phyloP scores from a whole-genome alignment of 495 filamentous ascomycete species.

The Penicillium samsonianum region DNA sequence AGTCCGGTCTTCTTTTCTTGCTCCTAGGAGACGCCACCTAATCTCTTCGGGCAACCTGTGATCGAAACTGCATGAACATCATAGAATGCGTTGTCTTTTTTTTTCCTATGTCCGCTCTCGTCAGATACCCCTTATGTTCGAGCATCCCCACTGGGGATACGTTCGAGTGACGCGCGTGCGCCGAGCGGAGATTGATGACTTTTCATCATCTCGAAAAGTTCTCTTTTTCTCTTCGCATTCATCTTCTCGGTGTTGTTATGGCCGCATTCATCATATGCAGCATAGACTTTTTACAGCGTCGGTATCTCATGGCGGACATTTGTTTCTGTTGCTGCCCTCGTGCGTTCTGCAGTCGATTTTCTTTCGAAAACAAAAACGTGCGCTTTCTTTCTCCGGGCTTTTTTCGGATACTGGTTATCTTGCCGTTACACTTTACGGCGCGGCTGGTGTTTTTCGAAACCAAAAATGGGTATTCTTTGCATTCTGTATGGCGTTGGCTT shows the following conservation, averaged over 20 bases:
- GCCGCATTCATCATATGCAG: conserved; percentile 48
- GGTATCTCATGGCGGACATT: conserved; percentile 54
- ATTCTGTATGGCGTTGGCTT: conserved; percentile 56
- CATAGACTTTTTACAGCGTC: conserved; percentile 53
- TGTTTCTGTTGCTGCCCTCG: conserved; percentile 36
- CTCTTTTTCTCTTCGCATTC: conserved; percentile 47
- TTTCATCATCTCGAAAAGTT: conserved; percentile 45
- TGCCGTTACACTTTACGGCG: background rate
- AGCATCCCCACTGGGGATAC: conserved; percentile 41
- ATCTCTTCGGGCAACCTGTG: conserved; percentile 43
- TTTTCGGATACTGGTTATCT: conserved; percentile 6
- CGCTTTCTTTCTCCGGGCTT: conserved; percentile 40
- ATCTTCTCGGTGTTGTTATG: conserved; percentile 46
- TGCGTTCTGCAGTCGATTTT: conserved; percentile 26
- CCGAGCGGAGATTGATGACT: conserved; percentile 44
- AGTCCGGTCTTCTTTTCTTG: conserved; percentile 41
- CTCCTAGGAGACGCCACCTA: conserved; percentile 36
- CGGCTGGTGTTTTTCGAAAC: conserved; percentile 28
- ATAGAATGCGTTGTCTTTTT: conserved; percentile 75
- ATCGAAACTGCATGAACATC: conserved; percentile 64
- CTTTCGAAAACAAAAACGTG: conserved; percentile 22
- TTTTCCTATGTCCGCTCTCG: conserved; percentile 47
- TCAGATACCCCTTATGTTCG: conserved; percentile 61
- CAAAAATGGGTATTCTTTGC: conserved; percentile 39
- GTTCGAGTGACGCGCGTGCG: conserved; percentile 45